Base-by-base conservation (phyloP, 2,329 filamentous ascomycete genomes). In the Paraphaeosphaeria sporulosa region DNA sequence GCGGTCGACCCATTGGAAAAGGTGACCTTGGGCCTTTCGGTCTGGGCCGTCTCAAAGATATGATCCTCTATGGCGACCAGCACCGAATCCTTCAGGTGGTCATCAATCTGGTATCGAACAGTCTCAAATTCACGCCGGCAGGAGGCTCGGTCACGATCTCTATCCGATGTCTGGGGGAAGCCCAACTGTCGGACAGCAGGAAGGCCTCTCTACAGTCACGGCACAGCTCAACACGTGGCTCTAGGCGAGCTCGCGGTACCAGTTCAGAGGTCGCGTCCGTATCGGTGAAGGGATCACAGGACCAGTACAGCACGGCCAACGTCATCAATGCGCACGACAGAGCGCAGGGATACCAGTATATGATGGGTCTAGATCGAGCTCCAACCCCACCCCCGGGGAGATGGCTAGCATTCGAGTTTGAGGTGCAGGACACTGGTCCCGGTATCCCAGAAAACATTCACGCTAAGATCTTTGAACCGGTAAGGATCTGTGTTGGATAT, bases 61-160 rank as follows among this genome's bases (percentile, higher is more conserved):
- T 96, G 89, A 89, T 91, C 53, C 81, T 97, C 1, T 95, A 92
- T 88, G 94, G 94, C n/a, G 94, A 97, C 69, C 91, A 95, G 66
- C 93, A 97, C 71, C 85, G 94, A 47, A 95, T 97, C 42, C 80
- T 96, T 27, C 94, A 97, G 75, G 91, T 97, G n/a, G 87, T 97
- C 49, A 97, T 96, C 81, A 96, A 96, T 72, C 82, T 97, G 34
- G 92, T 96, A 49, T 94, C 91, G 77, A 97, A 97, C 79, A 92
- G 90, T 75, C 81, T 97, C 46, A 97, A 97, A 74, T 97, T 97
- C 71, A 97, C 94, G 0, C 91, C 92, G 0, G 77, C 87, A 7
- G 89, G 89, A 1, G 93, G 93, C 8, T 89, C 84, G 32, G 91
- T 97, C 3, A 85, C 88, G 27, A 85, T 97, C 9, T 86, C 88